Percentiles rank a stretch among this genome's conserved stretches.
phyloP scores from a whole-genome alignment of 208 protist genomes.

The Vickermania ingenoplastis region DNA sequence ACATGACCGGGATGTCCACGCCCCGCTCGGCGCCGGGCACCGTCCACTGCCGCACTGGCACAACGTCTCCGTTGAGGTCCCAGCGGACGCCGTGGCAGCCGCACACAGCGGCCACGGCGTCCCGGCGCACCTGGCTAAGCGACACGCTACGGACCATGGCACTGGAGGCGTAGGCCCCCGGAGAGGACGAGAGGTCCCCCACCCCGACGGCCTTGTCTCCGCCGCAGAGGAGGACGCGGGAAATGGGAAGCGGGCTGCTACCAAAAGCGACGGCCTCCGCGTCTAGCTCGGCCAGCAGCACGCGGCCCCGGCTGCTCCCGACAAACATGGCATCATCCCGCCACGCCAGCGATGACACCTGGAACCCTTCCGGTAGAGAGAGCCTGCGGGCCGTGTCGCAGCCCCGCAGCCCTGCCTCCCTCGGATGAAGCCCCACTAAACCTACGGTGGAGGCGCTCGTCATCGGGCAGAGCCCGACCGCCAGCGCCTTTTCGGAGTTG shows the following conservation, averaged over 20 bases:
- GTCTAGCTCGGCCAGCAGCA: constrained; percentile 37
- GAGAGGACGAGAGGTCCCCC: constrained; percentile 42
- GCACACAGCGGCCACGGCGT: constrained; percentile 26
- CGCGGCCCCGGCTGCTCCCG: constrained; percentile 54
- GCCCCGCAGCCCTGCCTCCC: background rate
- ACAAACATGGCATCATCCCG: constrained; percentile 47
- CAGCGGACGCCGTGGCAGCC: constrained; percentile 49
- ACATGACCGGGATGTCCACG: constrained; percentile 31
- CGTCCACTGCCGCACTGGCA: constrained; percentile 44
- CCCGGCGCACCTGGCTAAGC: constrained; percentile 31
- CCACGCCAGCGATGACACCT: constrained; percentile 45
- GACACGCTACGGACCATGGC: constrained; percentile 56
- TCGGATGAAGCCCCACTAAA: background rate
- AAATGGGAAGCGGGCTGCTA: constrained; percentile 17
- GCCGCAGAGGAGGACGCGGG: constrained; percentile 20
- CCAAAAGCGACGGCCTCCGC: constrained; percentile 10
- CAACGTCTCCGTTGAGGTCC: constrained; percentile 33
- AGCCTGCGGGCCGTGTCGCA: constrained; percentile 23
- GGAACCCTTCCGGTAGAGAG: constrained; percentile 29
- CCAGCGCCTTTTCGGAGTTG: constrained; percentile 43
- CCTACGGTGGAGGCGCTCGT: constrained; percentile 7
- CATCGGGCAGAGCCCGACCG: constrained; percentile 51
- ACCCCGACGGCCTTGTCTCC: constrained; percentile 18
- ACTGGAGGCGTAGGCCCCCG: constrained; percentile 39
- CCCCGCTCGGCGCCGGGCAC: constrained; percentile 14